These are phyloP conservation scores for Chalciporus chontae DNA, from an alignment of 768 basidiomycete species.

Conservation along the genomic window DNA sequence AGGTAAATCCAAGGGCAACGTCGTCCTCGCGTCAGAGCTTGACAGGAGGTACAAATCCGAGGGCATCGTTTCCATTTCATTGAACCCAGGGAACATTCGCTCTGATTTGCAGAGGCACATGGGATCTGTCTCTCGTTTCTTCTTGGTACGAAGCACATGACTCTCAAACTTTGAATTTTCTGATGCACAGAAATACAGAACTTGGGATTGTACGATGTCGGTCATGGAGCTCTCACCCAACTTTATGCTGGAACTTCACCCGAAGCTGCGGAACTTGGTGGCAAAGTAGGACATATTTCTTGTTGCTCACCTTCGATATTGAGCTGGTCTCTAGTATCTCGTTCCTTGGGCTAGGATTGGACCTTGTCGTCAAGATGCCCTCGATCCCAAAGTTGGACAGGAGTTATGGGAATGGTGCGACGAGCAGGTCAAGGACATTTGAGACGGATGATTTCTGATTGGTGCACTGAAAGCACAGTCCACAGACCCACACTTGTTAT, in stretches of 20 bases:
- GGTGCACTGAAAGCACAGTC: background rate
- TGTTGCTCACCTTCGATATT: background rate
- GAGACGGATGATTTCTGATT: background rate
- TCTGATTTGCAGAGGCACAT: constrained; percentile 22
- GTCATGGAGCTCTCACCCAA: constrained; percentile 27
- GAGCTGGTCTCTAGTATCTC: constrained; percentile 24
- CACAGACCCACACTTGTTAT: background rate
- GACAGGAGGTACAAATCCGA: constrained; percentile 26
- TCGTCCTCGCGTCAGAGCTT: constrained; percentile 31
- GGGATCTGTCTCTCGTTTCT: constrained; percentile 1
- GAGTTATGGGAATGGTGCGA: constrained; percentile 37
- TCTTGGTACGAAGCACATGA: constrained; percentile 6
- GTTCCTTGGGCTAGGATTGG: constrained; percentile 35
- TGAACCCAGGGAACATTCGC: constrained; percentile 33
- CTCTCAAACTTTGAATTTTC: no score
- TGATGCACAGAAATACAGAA: constrained; percentile 7
- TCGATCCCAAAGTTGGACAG: constrained; percentile 21
- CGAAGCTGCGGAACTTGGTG: constrained; percentile 22
- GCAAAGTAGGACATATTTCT: constrained; percentile 19
- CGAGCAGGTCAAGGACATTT: constrained; percentile 27
- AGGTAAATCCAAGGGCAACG: constrained; percentile 20
- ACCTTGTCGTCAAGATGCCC: constrained; percentile 13
- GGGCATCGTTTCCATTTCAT: constrained; percentile 31
- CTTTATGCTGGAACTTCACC: constrained; percentile 30
- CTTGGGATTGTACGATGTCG: constrained; percentile 3